Evolutionary conservation across 140 eudicot genomes (phyloP), one percentile per base, ranked within the genome.

Genomic region (Flaveria floridana): DNA sequence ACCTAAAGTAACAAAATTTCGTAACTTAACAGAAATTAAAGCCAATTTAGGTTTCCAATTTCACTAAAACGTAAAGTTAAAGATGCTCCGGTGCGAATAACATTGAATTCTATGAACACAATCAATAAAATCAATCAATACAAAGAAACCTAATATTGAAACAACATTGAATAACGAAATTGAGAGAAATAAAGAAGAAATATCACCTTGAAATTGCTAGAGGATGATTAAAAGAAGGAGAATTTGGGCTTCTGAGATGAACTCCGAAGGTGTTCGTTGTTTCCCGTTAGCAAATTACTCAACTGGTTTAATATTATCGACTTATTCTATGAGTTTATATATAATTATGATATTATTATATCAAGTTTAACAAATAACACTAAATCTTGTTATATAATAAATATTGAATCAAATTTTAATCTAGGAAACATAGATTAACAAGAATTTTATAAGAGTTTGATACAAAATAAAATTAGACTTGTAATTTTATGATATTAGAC

Each of bases 221-320:
- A 50, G 71, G 71, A 62, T 51, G 79, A 75, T 63, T 50, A 65
- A 50, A 19, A 53, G 37, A 37, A 6, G 15, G 77, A 72, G 47
- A 61, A 61, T 61, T 73, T n/a, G 51, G 51, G 71, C n/a, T 65
- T 56, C 15, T 62, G 2, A 47, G 79, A 76, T 76, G 73, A 76
- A 53, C 55, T 28, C 14, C 72, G 23, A 20, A 30, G 56, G 66
- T 76, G 80, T 66, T 76, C 80, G 80, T 76, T 76, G 46, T 26
- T 52, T 58, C 65, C 65, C 65, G 65, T 58, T 58, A 58, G 23
- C 65, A 58, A 20, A 21, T 58, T 7, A 58, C 34, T 57, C 65
- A 58, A 58, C 65, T 58, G 65, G 65, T 21, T 58, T 58, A 58
- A 14, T 30, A 58, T 58, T 58, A 58, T 58, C 15, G 37, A 21